These are phyloP conservation scores for Aotearoamyces nothofagi DNA, from an alignment of 2,329 filamentous ascomycete species.

Conservation along the genomic window DNA sequence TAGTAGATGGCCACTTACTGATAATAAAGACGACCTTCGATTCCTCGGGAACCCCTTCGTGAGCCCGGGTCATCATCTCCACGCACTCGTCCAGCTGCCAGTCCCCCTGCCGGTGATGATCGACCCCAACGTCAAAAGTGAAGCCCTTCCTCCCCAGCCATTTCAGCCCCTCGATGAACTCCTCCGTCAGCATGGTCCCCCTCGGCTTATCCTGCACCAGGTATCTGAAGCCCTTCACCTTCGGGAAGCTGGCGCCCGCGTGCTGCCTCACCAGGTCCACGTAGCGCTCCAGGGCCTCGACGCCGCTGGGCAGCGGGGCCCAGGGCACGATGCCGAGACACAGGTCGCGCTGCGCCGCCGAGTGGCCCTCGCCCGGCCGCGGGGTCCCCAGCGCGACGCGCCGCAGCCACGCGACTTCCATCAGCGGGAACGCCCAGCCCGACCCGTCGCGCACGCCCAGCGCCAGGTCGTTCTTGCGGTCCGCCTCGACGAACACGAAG, in stretches of 20 bases:
- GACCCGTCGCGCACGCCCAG: constrained; percentile 27
- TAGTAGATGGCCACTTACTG: no score
- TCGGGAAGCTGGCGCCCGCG: constrained; percentile 33
- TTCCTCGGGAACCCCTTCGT: constrained; percentile 41
- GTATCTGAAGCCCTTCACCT: constrained; percentile 67
- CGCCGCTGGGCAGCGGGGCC: constrained; percentile 64
- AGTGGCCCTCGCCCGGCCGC: constrained; percentile 41
- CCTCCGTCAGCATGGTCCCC: constrained; percentile 45
- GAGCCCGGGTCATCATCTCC: constrained; percentile 53
- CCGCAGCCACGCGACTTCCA: constrained; percentile 56
- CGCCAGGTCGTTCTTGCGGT: constrained; percentile 48
- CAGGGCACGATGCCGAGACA: constrained; percentile 65
- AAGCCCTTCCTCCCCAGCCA: constrained; percentile 48
- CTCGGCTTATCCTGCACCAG: constrained; percentile 62
- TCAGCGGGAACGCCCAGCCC: constrained; percentile 53
- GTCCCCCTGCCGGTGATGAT: constrained; percentile 61
- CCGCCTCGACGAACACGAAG: constrained; percentile 74
- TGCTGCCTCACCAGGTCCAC: constrained; percentile 41
- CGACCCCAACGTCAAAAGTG: constrained; percentile 72
- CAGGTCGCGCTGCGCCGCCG: constrained; percentile 30
- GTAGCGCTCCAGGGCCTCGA: constrained; percentile 46
- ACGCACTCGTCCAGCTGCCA: constrained; percentile 59
- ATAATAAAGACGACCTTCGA: constrained; percentile 30
- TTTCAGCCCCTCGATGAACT: constrained; percentile 50
- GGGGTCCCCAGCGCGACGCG: constrained; percentile 48